phyloP scores from a whole-genome alignment of 2,329 filamentous ascomycete species.

The Domatiomyces catenatus region DNA sequence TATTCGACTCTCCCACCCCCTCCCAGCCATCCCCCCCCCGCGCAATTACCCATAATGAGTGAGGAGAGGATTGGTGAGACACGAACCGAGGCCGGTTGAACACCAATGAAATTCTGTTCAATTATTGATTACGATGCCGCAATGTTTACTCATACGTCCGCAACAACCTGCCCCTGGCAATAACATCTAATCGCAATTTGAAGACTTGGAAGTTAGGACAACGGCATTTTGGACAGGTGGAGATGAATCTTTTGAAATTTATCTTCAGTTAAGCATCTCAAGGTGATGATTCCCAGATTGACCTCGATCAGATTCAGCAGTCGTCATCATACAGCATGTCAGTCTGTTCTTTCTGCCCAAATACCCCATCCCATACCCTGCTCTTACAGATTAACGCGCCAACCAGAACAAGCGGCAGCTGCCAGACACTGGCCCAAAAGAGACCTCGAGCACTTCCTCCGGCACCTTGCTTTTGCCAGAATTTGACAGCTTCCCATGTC shows the following conservation, averaged over 20 bases:
- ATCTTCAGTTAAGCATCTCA: not conserved
- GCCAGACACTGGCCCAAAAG: conserved; percentile 98
- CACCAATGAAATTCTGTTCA: not conserved
- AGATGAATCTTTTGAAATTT: not conserved
- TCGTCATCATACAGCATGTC: conserved; percentile 40
- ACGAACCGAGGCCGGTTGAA: not conserved
- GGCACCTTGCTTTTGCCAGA: conserved; percentile 64
- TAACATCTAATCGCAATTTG: too few species aligned
- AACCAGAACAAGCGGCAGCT: conserved; percentile 77
- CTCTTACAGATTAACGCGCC: conserved; percentile 86
- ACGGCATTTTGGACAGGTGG: too few species aligned
- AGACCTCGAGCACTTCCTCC: conserved; percentile 67
- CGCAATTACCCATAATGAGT: too few species aligned
- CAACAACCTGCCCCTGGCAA: too few species aligned
- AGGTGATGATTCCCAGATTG: not conserved
- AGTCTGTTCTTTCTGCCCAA: conserved; percentile 40
- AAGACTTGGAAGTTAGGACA: not conserved
- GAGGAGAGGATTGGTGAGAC: not conserved
- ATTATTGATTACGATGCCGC: not conserved
- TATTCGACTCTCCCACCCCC: too few species aligned
- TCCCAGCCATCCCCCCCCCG: too few species aligned
- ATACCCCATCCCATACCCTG: conserved; percentile 75
- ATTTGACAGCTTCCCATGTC: conserved; percentile 58
- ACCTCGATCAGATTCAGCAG: not conserved
- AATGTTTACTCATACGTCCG: too few species aligned